A percentile compares a stretch with the other conserved stretches of the same genome.
Conservation (phyloP, 768 basidiomycete genomes). For the Suillus placidus region DNA sequence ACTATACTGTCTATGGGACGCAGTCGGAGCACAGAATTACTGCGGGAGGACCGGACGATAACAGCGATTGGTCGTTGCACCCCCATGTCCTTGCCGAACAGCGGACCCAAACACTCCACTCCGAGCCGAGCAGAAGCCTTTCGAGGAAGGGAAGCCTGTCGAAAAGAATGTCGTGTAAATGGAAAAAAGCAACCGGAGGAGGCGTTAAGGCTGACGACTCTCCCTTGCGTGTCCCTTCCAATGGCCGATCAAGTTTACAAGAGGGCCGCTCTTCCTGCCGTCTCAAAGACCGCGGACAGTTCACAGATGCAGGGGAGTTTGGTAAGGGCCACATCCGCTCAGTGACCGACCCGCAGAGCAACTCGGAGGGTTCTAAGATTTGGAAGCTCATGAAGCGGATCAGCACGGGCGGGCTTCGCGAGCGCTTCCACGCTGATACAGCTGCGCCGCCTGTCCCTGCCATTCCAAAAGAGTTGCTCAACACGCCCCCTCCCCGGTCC, state of each 20-base stretch:
- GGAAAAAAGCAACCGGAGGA: conserved; percentile 29
- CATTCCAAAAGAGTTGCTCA: conserved; percentile 49
- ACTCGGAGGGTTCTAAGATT: conserved; percentile 46
- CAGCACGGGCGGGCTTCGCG: conserved; percentile 63
- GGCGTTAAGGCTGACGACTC: conserved; percentile 25
- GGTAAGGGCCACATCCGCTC: conserved; percentile 9
- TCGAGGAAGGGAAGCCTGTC: conserved; percentile 26
- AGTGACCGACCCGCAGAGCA: conserved; percentile 6
- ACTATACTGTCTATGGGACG: conserved; percentile 59
- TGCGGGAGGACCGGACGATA: conserved; percentile 47
- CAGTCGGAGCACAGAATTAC: conserved; percentile 47
- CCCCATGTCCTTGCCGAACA: conserved; percentile 12
- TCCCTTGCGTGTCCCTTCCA: conserved; percentile 25
- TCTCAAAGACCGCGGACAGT: conserved; percentile 12
- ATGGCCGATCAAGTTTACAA: conserved; percentile 38
- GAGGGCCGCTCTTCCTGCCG: conserved; percentile 18
- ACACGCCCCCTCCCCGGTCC: conserved; percentile 2
- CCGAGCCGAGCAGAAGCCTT: conserved; percentile 15
- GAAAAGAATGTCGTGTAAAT: conserved; percentile 40
- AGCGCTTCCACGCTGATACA: conserved; percentile 38
- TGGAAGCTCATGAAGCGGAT: conserved; percentile 76
- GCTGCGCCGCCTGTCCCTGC: conserved; percentile 61
- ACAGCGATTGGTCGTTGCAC: conserved; percentile 14
- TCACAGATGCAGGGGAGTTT: conserved; percentile 22
- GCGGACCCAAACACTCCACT: not conserved